These are phyloP conservation scores for Leccinum variicolor DNA, from an alignment of 768 basidiomycete species.

Conservation along the genomic window DNA sequence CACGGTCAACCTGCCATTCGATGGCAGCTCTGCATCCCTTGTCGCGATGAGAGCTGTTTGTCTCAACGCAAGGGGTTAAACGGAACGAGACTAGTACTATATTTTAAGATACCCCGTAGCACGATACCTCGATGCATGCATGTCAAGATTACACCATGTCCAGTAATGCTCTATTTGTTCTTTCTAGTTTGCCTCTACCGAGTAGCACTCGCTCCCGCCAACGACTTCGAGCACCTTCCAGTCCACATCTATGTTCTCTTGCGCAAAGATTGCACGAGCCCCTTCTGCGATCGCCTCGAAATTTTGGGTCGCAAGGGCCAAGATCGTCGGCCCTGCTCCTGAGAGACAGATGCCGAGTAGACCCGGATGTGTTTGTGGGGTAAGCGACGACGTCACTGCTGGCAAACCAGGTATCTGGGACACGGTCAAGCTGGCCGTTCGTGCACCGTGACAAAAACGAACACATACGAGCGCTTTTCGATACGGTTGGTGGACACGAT, in stretches of 20 bases:
- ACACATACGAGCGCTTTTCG: slow-evolving; percentile 74
- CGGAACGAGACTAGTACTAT: not conserved
- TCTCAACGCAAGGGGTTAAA: slow-evolving; percentile 73
- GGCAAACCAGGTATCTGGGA: slow-evolving; percentile 91
- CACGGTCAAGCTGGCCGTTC: not conserved
- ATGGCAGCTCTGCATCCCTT: slow-evolving; percentile 58
- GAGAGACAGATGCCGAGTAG: slow-evolving; percentile 96
- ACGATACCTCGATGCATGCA: slow-evolving; percentile 25
- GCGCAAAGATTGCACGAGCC: slow-evolving; percentile 69
- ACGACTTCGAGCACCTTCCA: slow-evolving; percentile 83
- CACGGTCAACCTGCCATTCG: slow-evolving; percentile 82
- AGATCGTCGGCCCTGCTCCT: slow-evolving; percentile 95
- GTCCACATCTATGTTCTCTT: slow-evolving; percentile 75
- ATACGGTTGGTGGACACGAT: slow-evolving; percentile 96
- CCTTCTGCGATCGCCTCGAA: slow-evolving; percentile 86
- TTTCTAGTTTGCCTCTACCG: slow-evolving; percentile 6
- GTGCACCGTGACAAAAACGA: not conserved
- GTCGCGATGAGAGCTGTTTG: slow-evolving; percentile 90
- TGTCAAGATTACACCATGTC: slow-evolving; percentile 16
- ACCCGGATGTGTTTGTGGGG: slow-evolving; percentile 89
- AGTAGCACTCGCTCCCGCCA: slow-evolving; percentile 36
- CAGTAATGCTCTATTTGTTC: slow-evolving; percentile 16
- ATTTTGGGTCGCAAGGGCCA: slow-evolving; percentile 84
- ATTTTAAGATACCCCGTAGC: slow-evolving; percentile 21
- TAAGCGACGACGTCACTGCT: slow-evolving; percentile 85